Base-by-base conservation (phyloP, 2,329 filamentous ascomycete genomes). In the Colletotrichum orchidophilum region DNA sequence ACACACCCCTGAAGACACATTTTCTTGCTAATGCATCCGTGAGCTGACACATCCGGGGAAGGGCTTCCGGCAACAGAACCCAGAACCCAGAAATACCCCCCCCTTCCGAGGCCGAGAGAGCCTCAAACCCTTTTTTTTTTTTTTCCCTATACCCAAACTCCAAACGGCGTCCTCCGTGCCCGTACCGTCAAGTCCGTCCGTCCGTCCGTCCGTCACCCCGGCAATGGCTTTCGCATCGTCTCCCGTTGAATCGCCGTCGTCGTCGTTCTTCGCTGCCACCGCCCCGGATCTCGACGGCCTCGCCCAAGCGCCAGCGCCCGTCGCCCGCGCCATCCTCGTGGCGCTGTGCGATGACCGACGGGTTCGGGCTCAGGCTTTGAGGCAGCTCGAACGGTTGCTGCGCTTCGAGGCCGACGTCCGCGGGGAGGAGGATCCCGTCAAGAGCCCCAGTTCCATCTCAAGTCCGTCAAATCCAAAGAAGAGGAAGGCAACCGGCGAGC, bases 11-110 rank as follows among this genome's bases (percentile, higher is more conserved):
- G 63, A 71, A 71, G 68, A 67, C 68, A 67, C 62, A 35, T 29
- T 57, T 70, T 55, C 33, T 39, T 49, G 63, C 57, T 71, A 50
- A 67, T 71, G 68, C 68, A 71, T 67, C 68, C 63, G 63, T 71
- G 63, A 71, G 68, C 68, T 71, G 68, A 71, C 68, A 71, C 63
- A 62, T 63, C 68, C 68, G 68, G 68, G 68, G 68, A 71, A 71
- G 63, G 63, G 63, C 68, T 71, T 71, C 68, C 68, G 68, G 68
- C 50, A 42, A 62, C 63, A 66, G 68, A 71, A 71, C 68, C 68
- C 57, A 67, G 68, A 71, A 60, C 57, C 63, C 67, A 71, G 68
- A 71, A 67, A 71, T 71, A 63, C 29, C 55, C 68, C 27, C 59
- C 27, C 42, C 39, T 49, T 57, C 29, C 53, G 33, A 55, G 59